phyloP scores from a whole-genome alignment of 768 basidiomycete genomes.

The Lactifluus piperatus region DNA sequence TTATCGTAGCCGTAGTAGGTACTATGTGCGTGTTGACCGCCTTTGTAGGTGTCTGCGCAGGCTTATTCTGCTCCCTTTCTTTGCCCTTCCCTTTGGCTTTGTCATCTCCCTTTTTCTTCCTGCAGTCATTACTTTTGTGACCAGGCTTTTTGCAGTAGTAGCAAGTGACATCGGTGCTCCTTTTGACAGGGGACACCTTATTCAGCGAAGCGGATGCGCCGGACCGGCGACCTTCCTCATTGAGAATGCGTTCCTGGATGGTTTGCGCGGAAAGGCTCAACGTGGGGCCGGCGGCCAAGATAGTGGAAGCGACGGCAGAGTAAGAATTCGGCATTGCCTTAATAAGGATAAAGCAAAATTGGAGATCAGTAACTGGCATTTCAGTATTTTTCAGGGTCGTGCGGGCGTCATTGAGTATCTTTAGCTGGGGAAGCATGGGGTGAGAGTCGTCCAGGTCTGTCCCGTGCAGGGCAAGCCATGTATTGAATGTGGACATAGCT shows the following conservation, averaged over 20 bases:
- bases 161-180: neutral
- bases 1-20: neutral
- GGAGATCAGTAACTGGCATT: neutral
- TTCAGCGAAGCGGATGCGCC: too few relatives aligned
- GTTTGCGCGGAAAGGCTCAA: neutral
- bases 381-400: neutral
- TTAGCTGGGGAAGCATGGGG: neutral
- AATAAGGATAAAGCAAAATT: too few relatives aligned
- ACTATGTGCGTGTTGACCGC: neutral
- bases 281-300: too few relatives aligned
- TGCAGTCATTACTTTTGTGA: neutral
- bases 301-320: too few relatives aligned
- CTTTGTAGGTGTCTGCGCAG: neutral
- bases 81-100: neutral
- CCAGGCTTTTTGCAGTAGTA: neutral
- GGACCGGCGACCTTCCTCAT: neutral
- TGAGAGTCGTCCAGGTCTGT: neutral
- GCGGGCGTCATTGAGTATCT: neutral
- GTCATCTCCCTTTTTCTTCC: neutral
- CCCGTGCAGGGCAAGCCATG: neutral
- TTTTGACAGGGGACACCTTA: neutral
- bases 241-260: neutral
- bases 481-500: neutral
- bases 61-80: neutral
- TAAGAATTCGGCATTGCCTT: too few relatives aligned